Evolutionary conservation across 2,329 filamentous ascomycete genomes (phyloP), one percentile per base, ranked within the genome.

Genomic region (Lachnellula willkommii): DNA sequence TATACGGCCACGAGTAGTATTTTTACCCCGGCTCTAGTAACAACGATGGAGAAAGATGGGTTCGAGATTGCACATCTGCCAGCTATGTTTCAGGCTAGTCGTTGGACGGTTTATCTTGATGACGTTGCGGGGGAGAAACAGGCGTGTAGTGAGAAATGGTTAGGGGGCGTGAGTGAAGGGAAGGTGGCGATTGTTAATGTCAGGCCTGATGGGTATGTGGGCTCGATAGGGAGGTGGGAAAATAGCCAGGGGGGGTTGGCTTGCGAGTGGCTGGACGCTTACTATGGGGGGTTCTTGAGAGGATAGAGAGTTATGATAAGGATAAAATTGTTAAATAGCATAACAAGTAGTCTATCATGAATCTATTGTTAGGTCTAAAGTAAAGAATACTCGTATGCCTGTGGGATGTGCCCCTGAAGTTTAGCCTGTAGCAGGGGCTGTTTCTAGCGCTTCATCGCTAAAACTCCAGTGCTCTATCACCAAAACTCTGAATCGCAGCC

Each of bases 61-160:
- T 77, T 90, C 45, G 87, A 90, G 68, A 78, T 90, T 26, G 76
- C 77, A 2, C 80, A 88, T 63, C 72, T 90, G 15, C 87, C 87
- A 0, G 68, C 74, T 0, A 68, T 85, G 22, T 69, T 90, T 42
- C 80, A 85, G 63, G 77, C 82, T 54, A 87, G 84, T 68, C 77
- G 79, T 35, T 90, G 86, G 85, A 87, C 85, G 0, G 78, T 90
- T 57, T 90, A 90, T 67, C 74, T 89, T 0, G 87, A 90, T 65
- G 78, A 89, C 67, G 71, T 83, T 14, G 75, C 77, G 32, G 78
- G 80, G 62, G 79, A 80, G 62, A 79, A 76, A 55, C 78, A 83
- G 53, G 80, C 77, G 35, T 87, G 83, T 69, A 87, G 82, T 9
- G 79, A 84, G 64, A 89, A 88, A 69, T 90, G 86, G 86, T 74